Base-by-base conservation (phyloP, 2,329 filamentous ascomycete species). In the Fusarium sp. region DNA sequence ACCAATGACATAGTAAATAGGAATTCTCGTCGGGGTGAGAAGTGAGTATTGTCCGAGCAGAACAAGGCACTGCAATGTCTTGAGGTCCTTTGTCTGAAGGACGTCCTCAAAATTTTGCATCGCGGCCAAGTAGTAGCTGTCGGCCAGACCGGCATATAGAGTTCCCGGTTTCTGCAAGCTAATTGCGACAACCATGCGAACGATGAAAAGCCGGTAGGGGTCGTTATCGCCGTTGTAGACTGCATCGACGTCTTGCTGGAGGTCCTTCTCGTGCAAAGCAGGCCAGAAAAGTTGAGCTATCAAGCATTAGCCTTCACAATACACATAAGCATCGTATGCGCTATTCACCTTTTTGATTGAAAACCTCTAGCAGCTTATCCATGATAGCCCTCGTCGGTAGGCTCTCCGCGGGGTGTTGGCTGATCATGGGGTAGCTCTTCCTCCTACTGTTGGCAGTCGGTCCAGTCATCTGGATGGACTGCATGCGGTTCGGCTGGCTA, bases 121-220 rank as follows among this genome's bases (percentile, higher is more conserved):
- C 5, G 95, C 95, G 23, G 94, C 92, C 20, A 97, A 85, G 76
- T 97, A 98, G 81, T 97, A 98, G 77, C 93, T 94, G 79, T 98
- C 95, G 29, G 96, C 95, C 27, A 98, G 83, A 23, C 94, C 94
- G n/a, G 94, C 93, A 78, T 96, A 98, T 70, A 92, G 90, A 0
- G 90, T 88, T 76, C 94, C 93, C 74, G 97, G 85, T 79, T 96
- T 97, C 79, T 98, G 95, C 79, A 98, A 87, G 77, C 93, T 95
- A 75, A 97, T 97, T 29, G 96, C 95, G 75, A 98, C 89, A 58
- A 97, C 93, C 88, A 98, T 94, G 62, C 93, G 90, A 55, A 96
- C 83, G 46, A 95, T 87, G 74, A 97, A 98, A 74, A 96, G 93
- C 76, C 94, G 90, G 77, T 94, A 95, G 0, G 93, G 85, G 72